Percentiles rank a stretch among this genome's conserved stretches.
phyloP scores from a whole-genome alignment of 139 green algal species.

The Closterium sp. region DNA sequence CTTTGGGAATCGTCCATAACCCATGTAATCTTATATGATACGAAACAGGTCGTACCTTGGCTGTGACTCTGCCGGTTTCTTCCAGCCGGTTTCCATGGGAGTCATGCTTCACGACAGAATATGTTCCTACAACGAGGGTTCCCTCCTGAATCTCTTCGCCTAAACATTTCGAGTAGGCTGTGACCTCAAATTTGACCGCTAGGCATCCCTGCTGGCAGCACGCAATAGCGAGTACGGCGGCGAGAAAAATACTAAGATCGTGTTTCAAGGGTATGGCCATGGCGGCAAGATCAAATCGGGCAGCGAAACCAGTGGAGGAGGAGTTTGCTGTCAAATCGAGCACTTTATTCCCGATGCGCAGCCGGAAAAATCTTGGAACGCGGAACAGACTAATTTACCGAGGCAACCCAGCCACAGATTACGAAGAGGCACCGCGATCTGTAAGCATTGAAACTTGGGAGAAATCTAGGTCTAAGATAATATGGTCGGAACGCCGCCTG shows the following conservation, averaged over 20 bases:
- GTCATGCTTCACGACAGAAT: conserved; percentile 31
- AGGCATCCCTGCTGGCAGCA: not conserved
- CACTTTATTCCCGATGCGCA: too few relatives aligned
- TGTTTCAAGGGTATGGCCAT: not conserved
- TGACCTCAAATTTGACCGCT: conserved; percentile 43
- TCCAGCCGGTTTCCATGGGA: conserved; percentile 5
- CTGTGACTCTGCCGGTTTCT: conserved; percentile 19
- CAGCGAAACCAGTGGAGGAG: not conserved
- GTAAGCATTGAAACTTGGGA: not conserved
- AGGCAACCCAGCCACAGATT: not conserved
- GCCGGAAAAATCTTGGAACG: too few relatives aligned
- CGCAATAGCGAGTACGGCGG: not conserved
- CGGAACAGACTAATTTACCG: too few relatives aligned
- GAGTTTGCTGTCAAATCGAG: too few relatives aligned
- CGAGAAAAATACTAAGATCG: not conserved
- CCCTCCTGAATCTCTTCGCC: conserved; percentile 53
- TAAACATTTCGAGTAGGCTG: conserved; percentile 48
- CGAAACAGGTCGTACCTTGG: conserved; percentile 40
- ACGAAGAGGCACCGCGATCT: not conserved
- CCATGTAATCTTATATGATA: not conserved
- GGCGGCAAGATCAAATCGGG: not conserved
- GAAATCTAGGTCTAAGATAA: not conserved
- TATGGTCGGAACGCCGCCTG: too few relatives aligned
- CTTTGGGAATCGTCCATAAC: not conserved
- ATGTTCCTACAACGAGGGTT: conserved; percentile 54